These are phyloP conservation scores for Elsinoe necatrix DNA, from an alignment of 2,329 filamentous ascomycete genomes.

Conservation along the genomic window DNA sequence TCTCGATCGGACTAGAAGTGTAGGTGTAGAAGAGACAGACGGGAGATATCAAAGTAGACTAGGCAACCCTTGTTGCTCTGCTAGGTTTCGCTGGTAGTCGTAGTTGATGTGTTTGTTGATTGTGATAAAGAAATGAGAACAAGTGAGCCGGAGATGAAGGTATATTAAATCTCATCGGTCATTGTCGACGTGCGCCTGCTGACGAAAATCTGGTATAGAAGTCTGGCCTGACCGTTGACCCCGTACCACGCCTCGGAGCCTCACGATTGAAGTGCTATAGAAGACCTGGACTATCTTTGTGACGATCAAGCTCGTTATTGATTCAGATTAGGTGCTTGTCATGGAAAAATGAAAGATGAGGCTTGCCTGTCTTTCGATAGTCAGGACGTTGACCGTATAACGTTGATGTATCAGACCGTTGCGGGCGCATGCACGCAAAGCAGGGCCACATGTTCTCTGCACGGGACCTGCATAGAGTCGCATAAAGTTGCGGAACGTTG, in stretches of 20 bases:
- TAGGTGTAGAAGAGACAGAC: not conserved
- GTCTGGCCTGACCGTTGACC: slow-evolving; percentile 3
- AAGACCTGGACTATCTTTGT: slow-evolving; percentile 1
- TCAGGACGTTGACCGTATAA: not conserved
- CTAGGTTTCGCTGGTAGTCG: not conserved
- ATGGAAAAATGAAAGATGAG: not conserved
- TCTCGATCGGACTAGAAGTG: not conserved
- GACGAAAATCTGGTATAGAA: not conserved
- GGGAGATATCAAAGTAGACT: slow-evolving; percentile 9
- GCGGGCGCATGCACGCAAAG: not conserved
- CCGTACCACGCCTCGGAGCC: not conserved
- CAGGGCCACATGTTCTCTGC: slow-evolving; percentile 9
- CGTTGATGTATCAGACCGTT: slow-evolving; percentile 7
- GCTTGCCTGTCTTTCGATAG: slow-evolving; percentile 14
- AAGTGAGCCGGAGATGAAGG: slow-evolving; percentile 6
- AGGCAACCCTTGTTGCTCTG: slow-evolving; percentile 4
- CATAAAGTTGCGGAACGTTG: slow-evolving; percentile 5
- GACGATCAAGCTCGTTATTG: not conserved
- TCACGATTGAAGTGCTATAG: not conserved
- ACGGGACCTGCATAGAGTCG: slow-evolving; percentile 4
- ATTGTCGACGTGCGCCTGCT: not conserved
- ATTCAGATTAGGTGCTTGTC: not conserved
- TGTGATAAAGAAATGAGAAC: not conserved
- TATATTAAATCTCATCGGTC: slow-evolving; percentile 11
- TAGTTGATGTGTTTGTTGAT: not conserved